Conservation (phyloP, 192 early-diverging fungal genomes). For the Lunasporangiospora selenospora region DNA sequence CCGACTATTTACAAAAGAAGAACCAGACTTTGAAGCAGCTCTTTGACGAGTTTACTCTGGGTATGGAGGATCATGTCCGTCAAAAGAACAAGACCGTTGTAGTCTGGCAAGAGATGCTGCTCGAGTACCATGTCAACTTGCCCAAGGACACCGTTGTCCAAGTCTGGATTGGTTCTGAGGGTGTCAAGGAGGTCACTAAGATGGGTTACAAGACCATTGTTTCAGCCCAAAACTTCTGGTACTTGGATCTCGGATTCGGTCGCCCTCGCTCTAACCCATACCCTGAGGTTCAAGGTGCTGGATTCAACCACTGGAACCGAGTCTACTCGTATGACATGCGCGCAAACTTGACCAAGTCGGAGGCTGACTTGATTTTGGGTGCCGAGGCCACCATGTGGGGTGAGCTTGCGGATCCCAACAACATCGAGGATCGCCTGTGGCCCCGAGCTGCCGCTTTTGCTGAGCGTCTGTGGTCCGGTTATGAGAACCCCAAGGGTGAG, state of each 20-base stretch:
- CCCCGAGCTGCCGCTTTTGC: conserved; percentile 37
- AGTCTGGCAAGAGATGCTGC: conserved; percentile 56
- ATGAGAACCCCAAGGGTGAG: conserved; percentile 54
- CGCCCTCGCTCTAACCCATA: conserved; percentile 48
- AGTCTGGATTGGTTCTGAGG: conserved; percentile 45
- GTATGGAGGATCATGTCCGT: conserved; percentile 40
- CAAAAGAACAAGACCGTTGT: conserved; percentile 50
- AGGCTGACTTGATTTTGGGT: conserved; percentile 33
- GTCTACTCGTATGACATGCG: conserved; percentile 32
- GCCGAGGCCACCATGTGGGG: conserved; percentile 46
- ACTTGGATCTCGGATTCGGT: conserved; percentile 26
- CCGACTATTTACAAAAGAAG: conserved; percentile 18
- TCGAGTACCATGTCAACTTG: conserved; percentile 42
- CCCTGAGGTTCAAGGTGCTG: conserved; percentile 39
- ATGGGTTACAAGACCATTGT: conserved; percentile 36
- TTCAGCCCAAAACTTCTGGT: conserved; percentile 17
- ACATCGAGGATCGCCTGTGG: conserved; percentile 30
- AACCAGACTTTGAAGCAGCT: conserved; percentile 32
- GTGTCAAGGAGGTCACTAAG: conserved; percentile 34
- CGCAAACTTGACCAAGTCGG: conserved; percentile 15
- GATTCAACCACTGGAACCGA: conserved; percentile 44
- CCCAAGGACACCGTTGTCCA: conserved; percentile 50
- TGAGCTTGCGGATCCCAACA: conserved; percentile 35
- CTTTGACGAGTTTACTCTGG: conserved; percentile 41
- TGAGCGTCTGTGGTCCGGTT: conserved; percentile 44